Conservation (phyloP, 495 filamentous ascomycete genomes). For the Tuber calosporum region DNA sequence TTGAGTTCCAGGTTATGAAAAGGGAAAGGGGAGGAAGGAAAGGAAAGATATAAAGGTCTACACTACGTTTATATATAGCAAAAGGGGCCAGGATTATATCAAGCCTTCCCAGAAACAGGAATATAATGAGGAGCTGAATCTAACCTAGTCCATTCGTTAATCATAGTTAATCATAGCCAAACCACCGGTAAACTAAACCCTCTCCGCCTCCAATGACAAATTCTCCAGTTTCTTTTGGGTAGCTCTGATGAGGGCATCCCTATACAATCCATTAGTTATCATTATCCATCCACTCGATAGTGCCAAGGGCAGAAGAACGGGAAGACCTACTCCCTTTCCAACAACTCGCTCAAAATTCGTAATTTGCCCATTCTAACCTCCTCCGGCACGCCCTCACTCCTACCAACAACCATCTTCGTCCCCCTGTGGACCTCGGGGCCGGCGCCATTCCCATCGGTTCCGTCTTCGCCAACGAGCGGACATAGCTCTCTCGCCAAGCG, state of each 20-base stretch:
- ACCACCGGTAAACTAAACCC: neutral
- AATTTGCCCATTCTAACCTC: constrained; percentile 34
- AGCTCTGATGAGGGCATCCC: constrained; percentile 37
- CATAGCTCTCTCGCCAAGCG: neutral
- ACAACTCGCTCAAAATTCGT: constrained; percentile 29
- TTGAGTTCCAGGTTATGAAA: neutral
- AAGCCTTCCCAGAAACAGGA: neutral
- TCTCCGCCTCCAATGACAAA: constrained; percentile 25
- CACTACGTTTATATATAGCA: neutral
- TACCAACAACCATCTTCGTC: constrained; percentile 11
- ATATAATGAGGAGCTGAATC: neutral
- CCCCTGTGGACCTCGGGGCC: neutral
- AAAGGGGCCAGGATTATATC: neutral
- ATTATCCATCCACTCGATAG: neutral
- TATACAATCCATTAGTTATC: constrained; percentile 18
- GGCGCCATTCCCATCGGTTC: neutral
- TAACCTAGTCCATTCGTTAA: neutral
- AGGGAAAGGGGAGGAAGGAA: neutral
- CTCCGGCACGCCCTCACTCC: constrained; percentile 29
- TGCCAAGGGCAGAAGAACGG: neutral
- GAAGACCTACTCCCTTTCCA: constrained; percentile 38
- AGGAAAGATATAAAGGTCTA: neutral
- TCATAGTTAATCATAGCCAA: neutral
- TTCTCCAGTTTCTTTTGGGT: constrained; percentile 38
- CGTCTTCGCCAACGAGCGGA: neutral